phyloP scores from a whole-genome alignment of 306 rosid genomes.

The Corylus avellana region DNA sequence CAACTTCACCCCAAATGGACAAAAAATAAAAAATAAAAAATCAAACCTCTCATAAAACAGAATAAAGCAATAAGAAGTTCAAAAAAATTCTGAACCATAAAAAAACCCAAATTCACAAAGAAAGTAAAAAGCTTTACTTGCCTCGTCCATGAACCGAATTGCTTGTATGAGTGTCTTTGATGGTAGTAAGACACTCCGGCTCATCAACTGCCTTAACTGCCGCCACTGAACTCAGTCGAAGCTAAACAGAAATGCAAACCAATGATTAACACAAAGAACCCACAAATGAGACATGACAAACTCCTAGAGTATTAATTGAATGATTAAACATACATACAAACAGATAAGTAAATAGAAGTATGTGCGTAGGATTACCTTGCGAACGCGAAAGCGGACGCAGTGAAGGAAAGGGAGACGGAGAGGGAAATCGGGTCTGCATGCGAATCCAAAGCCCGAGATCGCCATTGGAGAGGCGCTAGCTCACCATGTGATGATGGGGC shows the following conservation, averaged over 20 bases:
- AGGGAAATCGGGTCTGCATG: conserved; percentile 34
- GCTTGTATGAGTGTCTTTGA: conserved; percentile 10
- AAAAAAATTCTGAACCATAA: not conserved
- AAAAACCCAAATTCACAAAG: conserved; percentile 10
- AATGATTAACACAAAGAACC: not conserved
- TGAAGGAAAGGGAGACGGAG: conserved; percentile 42
- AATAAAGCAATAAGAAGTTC: conserved; percentile 12
- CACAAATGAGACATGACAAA: not conserved
- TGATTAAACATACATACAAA: not conserved
- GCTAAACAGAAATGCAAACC: conserved; percentile 31
- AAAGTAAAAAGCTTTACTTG: conserved; percentile 31
- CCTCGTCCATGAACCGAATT: conserved; percentile 40
- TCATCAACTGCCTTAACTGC: conserved; percentile 45
- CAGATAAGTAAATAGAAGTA: not conserved
- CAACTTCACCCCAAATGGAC: conserved; percentile 7
- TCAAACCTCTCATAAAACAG: conserved; percentile 7
- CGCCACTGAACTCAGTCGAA: conserved; percentile 38
- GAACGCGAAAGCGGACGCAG: conserved; percentile 30
- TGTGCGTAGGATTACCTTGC: not conserved
- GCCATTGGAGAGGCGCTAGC: conserved; percentile 36
- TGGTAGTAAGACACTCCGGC: conserved; percentile 16
- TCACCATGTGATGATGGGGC: conserved; percentile 19
- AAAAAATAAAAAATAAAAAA: not conserved
- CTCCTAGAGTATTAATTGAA: too few relatives aligned
- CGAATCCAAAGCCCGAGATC: conserved; percentile 38